A percentile compares a stretch with the other conserved stretches of the same genome.
These are phyloP conservation scores for Lodderomyces metapsilosis DNA, from an alignment of 1,139 yeast genomes.

Conservation along the genomic window DNA sequence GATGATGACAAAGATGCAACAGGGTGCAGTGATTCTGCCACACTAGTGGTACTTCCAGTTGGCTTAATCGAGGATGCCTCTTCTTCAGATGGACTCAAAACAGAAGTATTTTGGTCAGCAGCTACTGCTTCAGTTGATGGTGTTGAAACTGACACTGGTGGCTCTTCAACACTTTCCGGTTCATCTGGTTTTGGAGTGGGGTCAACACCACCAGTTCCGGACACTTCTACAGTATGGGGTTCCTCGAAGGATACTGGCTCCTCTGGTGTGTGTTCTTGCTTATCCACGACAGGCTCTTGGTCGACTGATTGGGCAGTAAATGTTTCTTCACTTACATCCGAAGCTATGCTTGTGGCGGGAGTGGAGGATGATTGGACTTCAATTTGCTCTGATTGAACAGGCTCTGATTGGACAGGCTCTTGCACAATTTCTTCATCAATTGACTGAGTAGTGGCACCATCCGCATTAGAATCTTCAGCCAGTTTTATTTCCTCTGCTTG, in stretches of 20 bases:
- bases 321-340: not conserved
- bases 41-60: not conserved
- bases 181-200: conserved; percentile 2
- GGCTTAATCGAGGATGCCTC: conserved; percentile 4
- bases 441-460: not conserved
- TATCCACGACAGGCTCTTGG: conserved; percentile 1
- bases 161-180: conserved; percentile 3
- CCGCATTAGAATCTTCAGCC: not conserved
- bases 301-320: not conserved
- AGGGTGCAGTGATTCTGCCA: not conserved
- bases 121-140: not conserved
- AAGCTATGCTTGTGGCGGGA: not conserved
- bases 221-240: not conserved
- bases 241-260: conserved; percentile 2
- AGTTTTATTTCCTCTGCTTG: too few species aligned
- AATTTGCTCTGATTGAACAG: not conserved
- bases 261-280: conserved; percentile 5
- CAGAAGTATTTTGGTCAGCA: not conserved
- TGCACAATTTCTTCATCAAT: not conserved
- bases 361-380: not conserved
- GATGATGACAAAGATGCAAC: not conserved
- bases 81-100: not conserved
- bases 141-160: conserved; percentile 1
- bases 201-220: conserved; percentile 6
- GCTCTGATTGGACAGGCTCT: not conserved